Percentiles rank a stretch among this genome's conserved stretches.
Conservation (phyloP, 129 eudicot genomes). For the Saposhnikovia divaricata region DNA sequence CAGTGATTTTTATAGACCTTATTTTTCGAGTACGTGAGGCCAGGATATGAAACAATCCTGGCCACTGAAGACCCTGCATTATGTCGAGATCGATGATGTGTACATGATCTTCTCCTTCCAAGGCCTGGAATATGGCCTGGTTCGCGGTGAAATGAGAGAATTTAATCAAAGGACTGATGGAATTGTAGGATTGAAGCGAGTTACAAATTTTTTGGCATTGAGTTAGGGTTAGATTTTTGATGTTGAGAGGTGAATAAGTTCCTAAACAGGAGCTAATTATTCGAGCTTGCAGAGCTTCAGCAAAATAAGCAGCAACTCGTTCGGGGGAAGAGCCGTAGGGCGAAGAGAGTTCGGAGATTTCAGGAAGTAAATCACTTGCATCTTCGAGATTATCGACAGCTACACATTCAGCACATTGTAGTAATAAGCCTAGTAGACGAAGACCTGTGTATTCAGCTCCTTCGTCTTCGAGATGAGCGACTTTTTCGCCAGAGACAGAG, state of each 20-base stretch:
- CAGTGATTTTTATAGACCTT: conserved; percentile 55
- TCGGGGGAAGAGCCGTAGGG: conserved; percentile 93
- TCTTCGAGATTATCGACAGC: conserved; percentile 21
- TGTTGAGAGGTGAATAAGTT: conserved; percentile 42
- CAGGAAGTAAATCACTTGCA: conserved; percentile 30
- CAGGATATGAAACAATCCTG: conserved; percentile 78
- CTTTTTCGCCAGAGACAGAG: conserved; percentile 16
- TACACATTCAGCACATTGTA: conserved; percentile 85
- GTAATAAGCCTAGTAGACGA: conserved; percentile 50
- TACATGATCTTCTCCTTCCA: conserved; percentile 66
- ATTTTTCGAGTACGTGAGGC: conserved; percentile 54
- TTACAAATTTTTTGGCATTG: conserved; percentile 41
- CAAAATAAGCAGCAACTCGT: conserved; percentile 83
- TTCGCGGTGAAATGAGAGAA: conserved; percentile 89
- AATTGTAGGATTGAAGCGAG: conserved; percentile 68
- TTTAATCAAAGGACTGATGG: conserved; percentile 61
- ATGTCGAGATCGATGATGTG: conserved; percentile 85
- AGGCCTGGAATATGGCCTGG: conserved; percentile 69
- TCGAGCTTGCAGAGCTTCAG: conserved; percentile 65
- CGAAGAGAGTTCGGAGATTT: conserved; percentile 58
- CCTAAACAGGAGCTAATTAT: conserved; percentile 54
- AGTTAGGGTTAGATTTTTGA: conserved; percentile 22
- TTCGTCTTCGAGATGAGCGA: background rate
- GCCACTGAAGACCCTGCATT: conserved; percentile 98
- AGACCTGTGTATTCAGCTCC: conserved; percentile 50